Conservation (phyloP, 169 alveolate genomes). For the Plasmodium coatneyi region DNA sequence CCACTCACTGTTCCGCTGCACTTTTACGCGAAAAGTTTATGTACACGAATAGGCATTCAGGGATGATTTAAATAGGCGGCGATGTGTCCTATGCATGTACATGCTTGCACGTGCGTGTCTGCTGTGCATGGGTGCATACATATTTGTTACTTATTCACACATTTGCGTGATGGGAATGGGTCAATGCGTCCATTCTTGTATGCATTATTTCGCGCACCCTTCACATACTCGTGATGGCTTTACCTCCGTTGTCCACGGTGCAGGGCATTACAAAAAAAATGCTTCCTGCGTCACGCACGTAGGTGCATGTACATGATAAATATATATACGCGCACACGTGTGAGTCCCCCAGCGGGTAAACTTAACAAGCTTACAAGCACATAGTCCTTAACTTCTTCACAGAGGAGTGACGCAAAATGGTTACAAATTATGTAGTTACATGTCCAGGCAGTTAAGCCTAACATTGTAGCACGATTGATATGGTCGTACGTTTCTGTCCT, state of each 20-base stretch:
- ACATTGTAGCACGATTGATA: background rate
- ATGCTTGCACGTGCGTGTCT: background rate
- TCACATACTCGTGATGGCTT: background rate
- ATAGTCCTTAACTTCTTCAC: background rate
- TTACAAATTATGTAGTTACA: background rate
- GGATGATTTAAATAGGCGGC: background rate
- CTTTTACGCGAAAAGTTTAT: background rate
- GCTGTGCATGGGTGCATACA: background rate
- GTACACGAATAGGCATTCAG: background rate
- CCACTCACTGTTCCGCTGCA: background rate
- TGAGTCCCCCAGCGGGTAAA: background rate
- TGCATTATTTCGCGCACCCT: background rate
- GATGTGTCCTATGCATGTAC: background rate
- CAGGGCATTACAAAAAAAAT: background rate
- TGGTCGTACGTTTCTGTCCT: background rate
- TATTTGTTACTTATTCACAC: background rate
- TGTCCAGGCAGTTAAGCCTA: background rate
- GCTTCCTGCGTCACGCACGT: background rate
- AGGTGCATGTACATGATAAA: background rate
- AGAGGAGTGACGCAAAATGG: background rate
- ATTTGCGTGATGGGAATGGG: background rate
- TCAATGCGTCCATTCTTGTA: background rate
- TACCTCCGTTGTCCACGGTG: background rate
- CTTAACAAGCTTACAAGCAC: background rate
- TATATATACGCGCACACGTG: background rate